Conservation (phyloP, 2,329 filamentous ascomycete genomes). For the Talaromyces sp. region DNA sequence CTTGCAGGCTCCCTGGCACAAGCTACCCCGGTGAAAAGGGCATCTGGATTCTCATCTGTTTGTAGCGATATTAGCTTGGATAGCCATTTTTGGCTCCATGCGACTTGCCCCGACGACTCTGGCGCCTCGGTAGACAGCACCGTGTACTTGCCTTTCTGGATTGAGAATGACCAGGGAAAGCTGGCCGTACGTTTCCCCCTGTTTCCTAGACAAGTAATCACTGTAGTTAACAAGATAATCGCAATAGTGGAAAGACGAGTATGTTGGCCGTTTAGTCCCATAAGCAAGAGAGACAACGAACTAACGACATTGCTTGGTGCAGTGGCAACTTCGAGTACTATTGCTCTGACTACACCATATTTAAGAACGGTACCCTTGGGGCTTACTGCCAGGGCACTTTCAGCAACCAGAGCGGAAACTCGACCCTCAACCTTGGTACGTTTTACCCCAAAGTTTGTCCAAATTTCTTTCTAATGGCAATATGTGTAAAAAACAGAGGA, state of each 20-base stretch:
- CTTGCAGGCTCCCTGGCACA: neutral
- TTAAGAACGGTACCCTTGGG: neutral
- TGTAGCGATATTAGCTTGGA: conserved; percentile 11
- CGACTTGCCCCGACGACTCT: conserved; percentile 10
- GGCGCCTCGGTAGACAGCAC: conserved; percentile 11
- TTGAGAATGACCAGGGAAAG: conserved; percentile 7
- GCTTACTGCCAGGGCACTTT: neutral
- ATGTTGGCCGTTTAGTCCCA: neutral
- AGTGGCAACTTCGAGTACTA: conserved; percentile 4
- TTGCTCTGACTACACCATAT: neutral
- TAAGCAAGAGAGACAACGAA: neutral
- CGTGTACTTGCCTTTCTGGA: conserved; percentile 8
- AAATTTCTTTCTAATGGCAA: neutral
- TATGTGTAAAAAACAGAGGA: conserved; percentile 6
- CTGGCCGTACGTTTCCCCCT: conserved; percentile 2
- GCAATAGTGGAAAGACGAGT: conserved; percentile 4
- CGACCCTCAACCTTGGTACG: conserved; percentile 3
- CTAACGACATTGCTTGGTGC: neutral
- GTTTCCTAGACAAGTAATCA: neutral
- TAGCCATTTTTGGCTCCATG: conserved; percentile 10
- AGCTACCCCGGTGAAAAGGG: neutral
- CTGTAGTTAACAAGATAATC: neutral
- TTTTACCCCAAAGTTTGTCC: neutral
- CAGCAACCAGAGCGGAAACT: neutral
- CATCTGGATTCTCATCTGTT: conserved; percentile 7